Evolutionary conservation across 108 stramenopile species (phyloP), one percentile per base, ranked within the genome.

Genomic region (Cafeteria roenbergensis): DNA sequence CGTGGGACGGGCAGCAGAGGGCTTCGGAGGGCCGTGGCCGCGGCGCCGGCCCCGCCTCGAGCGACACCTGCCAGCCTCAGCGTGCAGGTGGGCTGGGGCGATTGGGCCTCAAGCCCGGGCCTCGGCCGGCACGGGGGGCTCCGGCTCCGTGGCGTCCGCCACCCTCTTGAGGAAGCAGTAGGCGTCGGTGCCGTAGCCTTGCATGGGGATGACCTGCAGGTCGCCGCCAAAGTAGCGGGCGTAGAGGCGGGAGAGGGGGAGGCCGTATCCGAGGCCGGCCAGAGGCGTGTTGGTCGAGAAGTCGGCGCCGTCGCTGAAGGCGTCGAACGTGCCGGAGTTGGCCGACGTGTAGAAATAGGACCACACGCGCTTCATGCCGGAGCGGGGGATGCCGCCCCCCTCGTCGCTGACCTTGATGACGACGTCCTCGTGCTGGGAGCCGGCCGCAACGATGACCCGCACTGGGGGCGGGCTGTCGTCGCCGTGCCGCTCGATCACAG

Each of bases 151-250:
- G 24, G 22, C 59, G 37, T 61, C 59, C 34, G 20, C 59, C n/a
- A 61, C 59, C 20, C 59, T 9, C 30, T 2, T 86, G 30, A 96
- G 69, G 69, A 97, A 88, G 33, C 97, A 63, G 61, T 94, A 99
- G 0, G 93, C 93, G 84, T 99, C 97, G 22, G 96, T 81, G 37
- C 97, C 97, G 69, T 95, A 94, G n/a, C 97, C 97, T 65, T 99
- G 94, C 87, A 94, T 87, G 9, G 85, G 85, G 68, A 93, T 93
- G 27, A 99, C 68, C 24, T 88, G 85, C 29, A 99, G 78, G 71
- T 99, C 97, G 6, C 97, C 97, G 27, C 92, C 94, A 67, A 99
- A 92, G 75, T 96, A 97, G 30, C 97, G 82, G 8, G 94, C 95
- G 72, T 94, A 95, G 52, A 90, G 89, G 33, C 97, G 71, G 32